These are phyloP conservation scores for Penicillium oxalicum DNA, from an alignment of 2,329 filamentous ascomycete species.

Conservation along the genomic window DNA sequence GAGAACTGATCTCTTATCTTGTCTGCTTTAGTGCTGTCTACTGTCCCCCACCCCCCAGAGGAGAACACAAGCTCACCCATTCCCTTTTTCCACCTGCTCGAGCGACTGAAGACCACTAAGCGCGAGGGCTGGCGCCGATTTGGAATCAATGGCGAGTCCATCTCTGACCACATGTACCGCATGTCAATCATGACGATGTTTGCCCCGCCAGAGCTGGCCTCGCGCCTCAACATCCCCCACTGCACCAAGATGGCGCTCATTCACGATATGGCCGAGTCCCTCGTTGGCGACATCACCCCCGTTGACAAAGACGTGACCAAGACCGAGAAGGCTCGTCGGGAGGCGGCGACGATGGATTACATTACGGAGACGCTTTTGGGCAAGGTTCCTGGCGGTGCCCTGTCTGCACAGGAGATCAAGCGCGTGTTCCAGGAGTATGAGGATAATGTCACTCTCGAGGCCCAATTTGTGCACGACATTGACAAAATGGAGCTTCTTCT, in stretches of 20 bases:
- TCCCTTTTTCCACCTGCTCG: constrained; percentile 89
- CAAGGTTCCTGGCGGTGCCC: constrained; percentile 62
- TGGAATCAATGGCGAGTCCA: constrained; percentile 77
- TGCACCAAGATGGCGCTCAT: constrained; percentile 95
- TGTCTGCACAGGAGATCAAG: constrained; percentile 63
- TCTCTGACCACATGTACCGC: constrained; percentile 98
- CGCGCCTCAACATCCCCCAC: constrained; percentile 66
- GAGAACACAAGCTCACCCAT: constrained; percentile 66
- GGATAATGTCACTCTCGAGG: constrained; percentile 74
- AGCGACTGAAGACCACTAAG: constrained; percentile 91
- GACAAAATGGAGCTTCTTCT: constrained; percentile 94
- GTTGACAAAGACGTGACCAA: constrained; percentile 74
- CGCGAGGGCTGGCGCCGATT: constrained; percentile 94
- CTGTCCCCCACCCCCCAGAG: constrained; percentile 55
- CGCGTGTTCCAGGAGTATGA: constrained; percentile 94
- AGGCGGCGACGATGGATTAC: constrained; percentile 87
- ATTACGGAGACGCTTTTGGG: constrained; percentile 68
- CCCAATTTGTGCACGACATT: constrained; percentile 87
- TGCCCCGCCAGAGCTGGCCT: constrained; percentile 66
- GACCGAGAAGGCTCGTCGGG: constrained; percentile 79
- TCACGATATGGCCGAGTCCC: constrained; percentile 93
- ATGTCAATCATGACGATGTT: constrained; percentile 97
- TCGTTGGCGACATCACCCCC: constrained; percentile 96
- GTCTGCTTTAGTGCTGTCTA: constrained; percentile 52
- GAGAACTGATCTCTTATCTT: constrained; percentile 2